Conservation (phyloP, 2,329 filamentous ascomycete genomes). For the Fusarium multiceps region DNA sequence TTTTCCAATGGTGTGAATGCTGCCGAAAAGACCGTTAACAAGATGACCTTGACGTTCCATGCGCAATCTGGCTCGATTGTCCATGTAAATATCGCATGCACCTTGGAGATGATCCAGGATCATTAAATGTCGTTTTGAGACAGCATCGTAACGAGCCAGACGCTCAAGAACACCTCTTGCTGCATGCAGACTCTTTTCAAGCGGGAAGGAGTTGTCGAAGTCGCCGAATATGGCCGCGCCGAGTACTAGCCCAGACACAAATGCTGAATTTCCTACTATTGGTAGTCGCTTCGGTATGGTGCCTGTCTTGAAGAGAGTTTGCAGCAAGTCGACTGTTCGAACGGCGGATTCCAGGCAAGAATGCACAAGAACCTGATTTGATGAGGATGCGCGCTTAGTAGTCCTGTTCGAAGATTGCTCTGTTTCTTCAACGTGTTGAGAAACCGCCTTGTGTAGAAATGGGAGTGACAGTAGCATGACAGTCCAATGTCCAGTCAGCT, state of each 20-base stretch:
- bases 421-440: constrained; percentile 37
- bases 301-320: constrained; percentile 49
- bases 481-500: constrained; percentile 53
- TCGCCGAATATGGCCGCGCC: constrained; percentile 59
- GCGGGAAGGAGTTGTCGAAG: constrained; percentile 52
- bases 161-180: constrained; percentile 42
- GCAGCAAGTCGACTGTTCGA: constrained; percentile 52
- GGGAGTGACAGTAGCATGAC: constrained; percentile 54
- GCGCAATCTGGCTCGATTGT: constrained; percentile 35
- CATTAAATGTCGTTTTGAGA: constrained; percentile 40
- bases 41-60: constrained; percentile 43
- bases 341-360: constrained; percentile 53
- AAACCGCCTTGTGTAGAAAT: constrained; percentile 49
- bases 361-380: constrained; percentile 46
- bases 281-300: constrained; percentile 56
- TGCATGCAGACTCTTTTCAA: constrained; percentile 43
- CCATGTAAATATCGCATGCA: constrained; percentile 41
- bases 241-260: constrained; percentile 57
- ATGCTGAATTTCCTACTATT: constrained; percentile 59
- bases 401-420: constrained; percentile 16
- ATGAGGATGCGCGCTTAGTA: constrained; percentile 5
- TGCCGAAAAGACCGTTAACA: constrained; percentile 42
- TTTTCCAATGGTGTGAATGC: constrained; percentile 38
- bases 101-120: constrained; percentile 42
- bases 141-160: constrained; percentile 37